These are phyloP conservation scores for Phytopythium aichiense DNA, from an alignment of 352 stramenopile species.

Conservation along the genomic window DNA sequence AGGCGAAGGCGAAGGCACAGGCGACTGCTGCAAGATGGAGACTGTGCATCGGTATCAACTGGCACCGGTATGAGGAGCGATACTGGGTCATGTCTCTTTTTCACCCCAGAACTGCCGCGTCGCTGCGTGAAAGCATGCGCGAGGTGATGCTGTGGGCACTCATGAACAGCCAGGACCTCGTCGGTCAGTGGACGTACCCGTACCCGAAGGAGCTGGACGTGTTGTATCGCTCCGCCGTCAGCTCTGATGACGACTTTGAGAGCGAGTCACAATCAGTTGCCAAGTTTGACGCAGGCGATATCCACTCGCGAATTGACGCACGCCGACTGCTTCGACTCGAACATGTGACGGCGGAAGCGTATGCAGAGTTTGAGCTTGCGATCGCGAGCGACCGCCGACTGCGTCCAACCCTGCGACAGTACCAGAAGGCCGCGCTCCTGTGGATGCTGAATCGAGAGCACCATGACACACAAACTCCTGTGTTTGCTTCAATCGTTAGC, in stretches of 20 bases:
- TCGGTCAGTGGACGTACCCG: slow-evolving; percentile 3
- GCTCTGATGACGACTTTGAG: not conserved
- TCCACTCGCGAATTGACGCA: slow-evolving; percentile 32
- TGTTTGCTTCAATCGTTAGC: not conserved
- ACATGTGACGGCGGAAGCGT: not conserved
- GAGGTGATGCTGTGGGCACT: slow-evolving; percentile 34
- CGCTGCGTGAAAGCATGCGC: slow-evolving; percentile 11
- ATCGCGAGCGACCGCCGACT: slow-evolving; percentile 12
- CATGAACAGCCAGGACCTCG: slow-evolving; percentile 2
- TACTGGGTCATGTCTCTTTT: too few relatives aligned
- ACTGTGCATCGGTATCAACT: not conserved
- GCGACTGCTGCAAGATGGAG: not conserved
- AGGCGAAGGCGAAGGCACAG: not conserved
- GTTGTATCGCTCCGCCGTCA: slow-evolving; percentile 11
- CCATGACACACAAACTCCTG: not conserved
- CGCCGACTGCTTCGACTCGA: slow-evolving; percentile 20
- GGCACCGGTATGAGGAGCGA: not conserved
- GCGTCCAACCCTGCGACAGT: slow-evolving; percentile 86
- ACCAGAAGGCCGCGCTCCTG: slow-evolving; percentile 93
- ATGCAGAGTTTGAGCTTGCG: not conserved
- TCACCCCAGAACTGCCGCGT: not conserved
- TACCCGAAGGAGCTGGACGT: slow-evolving; percentile 32
- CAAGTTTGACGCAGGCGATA: slow-evolving; percentile 32
- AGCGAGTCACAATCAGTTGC: not conserved
- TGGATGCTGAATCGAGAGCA: slow-evolving; percentile 89